A percentile compares a stretch with the other conserved stretches of the same genome.
Conservation (phyloP, 306 rosid species). For the Cucumis hystrix region DNA sequence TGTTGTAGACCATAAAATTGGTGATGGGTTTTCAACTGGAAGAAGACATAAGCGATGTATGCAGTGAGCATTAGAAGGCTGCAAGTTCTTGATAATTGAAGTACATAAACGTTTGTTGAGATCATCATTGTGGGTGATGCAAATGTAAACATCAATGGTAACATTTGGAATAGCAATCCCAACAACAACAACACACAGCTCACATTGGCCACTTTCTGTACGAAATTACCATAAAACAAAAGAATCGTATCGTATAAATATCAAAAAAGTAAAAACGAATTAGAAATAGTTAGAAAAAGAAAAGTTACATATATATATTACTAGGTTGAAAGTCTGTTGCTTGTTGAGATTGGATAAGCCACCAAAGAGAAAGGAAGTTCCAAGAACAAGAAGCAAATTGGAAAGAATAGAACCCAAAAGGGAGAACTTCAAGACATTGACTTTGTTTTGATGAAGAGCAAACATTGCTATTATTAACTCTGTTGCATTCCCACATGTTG, state of each 20-base stretch:
- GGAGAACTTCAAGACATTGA: constrained; percentile 67
- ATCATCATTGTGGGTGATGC: background rate
- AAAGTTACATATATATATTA: background rate
- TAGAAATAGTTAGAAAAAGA: too few species aligned
- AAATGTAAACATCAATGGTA: constrained; percentile 47
- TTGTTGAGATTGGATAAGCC: constrained; percentile 43
- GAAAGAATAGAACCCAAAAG: constrained; percentile 92
- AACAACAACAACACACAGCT: constrained; percentile 55
- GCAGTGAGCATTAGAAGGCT: constrained; percentile 66
- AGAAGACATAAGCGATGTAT: constrained; percentile 47
- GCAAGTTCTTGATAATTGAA: constrained; percentile 47
- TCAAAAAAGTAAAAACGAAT: too few species aligned
- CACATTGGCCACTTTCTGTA: constrained; percentile 73
- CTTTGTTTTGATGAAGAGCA: constrained; percentile 40
- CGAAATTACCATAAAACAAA: too few species aligned
- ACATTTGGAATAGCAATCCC: constrained; percentile 59
- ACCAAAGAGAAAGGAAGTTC: constrained; percentile 77
- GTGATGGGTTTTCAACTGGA: constrained; percentile 78
- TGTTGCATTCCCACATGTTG: constrained; percentile 86
- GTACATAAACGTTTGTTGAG: background rate
- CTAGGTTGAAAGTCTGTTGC: constrained; percentile 74
- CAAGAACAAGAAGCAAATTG: constrained; percentile 83
- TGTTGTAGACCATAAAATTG: constrained; percentile 46
- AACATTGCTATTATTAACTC: constrained; percentile 77
- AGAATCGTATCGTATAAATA: too few species aligned